These are phyloP conservation scores for Aspergillus funiculosus DNA, from an alignment of 495 filamentous ascomycete species.

Conservation along the genomic window DNA sequence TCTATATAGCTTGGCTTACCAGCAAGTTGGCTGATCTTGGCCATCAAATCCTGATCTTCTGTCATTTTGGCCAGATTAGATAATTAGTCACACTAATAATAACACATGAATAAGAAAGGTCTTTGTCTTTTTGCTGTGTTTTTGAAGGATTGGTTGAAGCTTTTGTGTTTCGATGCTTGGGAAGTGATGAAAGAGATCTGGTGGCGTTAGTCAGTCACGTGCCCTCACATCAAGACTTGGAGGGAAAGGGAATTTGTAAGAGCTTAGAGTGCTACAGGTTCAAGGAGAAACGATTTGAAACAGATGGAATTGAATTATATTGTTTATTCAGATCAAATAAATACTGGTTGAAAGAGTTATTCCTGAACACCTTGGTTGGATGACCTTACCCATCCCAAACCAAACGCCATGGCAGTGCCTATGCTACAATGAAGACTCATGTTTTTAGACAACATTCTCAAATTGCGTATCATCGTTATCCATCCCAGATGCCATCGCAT, in stretches of 20 bases:
- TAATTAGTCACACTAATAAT: constrained; percentile 8
- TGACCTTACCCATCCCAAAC: constrained; percentile 11
- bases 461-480: constrained; percentile 72
- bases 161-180: background rate
- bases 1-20: constrained; percentile 45
- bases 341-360: background rate
- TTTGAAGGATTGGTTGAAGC: background rate
- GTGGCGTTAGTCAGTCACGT: constrained; percentile 8
- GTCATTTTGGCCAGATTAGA: constrained; percentile 46
- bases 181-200: constrained; percentile 5
- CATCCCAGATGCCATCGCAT: constrained; percentile 39
- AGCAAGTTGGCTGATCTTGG: constrained; percentile 68
- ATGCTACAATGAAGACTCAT: constrained; percentile 23
- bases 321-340: too few relatives aligned
- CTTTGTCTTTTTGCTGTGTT: constrained; percentile 4
- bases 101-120: background rate
- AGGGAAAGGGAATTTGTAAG: too few relatives aligned
- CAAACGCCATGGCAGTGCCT: constrained; percentile 23
- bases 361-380: constrained; percentile 12
- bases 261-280: too few relatives aligned
- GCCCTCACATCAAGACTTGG: too few relatives aligned
- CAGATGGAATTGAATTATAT: too few relatives aligned
- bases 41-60: constrained; percentile 68
- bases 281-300: too few relatives aligned
- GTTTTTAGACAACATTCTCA: constrained; percentile 56